These are phyloP conservation scores for Salvia splendens DNA, from an alignment of 257 asterid species.

Conservation along the genomic window DNA sequence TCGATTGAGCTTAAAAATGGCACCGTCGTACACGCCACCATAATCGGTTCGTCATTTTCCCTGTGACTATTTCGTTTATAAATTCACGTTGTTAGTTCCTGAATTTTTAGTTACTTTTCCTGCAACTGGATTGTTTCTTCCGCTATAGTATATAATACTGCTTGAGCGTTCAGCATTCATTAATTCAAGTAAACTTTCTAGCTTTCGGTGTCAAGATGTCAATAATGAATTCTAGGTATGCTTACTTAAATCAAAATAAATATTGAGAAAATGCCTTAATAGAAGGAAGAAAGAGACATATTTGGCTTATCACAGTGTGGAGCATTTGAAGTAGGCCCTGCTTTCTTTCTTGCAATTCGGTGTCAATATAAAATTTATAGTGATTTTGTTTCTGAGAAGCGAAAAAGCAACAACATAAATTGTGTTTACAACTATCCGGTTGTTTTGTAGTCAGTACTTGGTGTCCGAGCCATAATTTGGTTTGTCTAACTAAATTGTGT, in stretches of 20 bases:
- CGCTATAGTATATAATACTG: neutral
- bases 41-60: slow-evolving; percentile 35
- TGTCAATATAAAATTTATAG: neutral
- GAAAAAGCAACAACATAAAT: neutral
- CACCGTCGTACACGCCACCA: slow-evolving; percentile 54
- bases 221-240: neutral
- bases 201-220: neutral
- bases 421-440: neutral
- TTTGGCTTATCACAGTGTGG: too few relatives aligned
- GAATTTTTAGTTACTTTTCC: too few relatives aligned
- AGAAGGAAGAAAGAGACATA: too few relatives aligned
- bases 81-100: too few relatives aligned
- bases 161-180: slow-evolving; percentile 4
- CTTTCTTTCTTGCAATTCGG: too few relatives aligned
- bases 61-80: too few relatives aligned
- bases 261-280: too few relatives aligned
- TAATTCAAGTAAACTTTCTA: neutral
- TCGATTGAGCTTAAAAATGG: slow-evolving; percentile 61
- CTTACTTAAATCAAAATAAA: too few relatives aligned
- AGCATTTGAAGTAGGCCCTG: too few relatives aligned
- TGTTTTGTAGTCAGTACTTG: slow-evolving; percentile 2
- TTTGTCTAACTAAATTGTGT: neutral
- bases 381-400: neutral
- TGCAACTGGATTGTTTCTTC: neutral
- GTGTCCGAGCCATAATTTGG: neutral